Base-by-base conservation (phyloP, 2,329 filamentous ascomycete species). In the Fusarium neocosmosporiellum region DNA sequence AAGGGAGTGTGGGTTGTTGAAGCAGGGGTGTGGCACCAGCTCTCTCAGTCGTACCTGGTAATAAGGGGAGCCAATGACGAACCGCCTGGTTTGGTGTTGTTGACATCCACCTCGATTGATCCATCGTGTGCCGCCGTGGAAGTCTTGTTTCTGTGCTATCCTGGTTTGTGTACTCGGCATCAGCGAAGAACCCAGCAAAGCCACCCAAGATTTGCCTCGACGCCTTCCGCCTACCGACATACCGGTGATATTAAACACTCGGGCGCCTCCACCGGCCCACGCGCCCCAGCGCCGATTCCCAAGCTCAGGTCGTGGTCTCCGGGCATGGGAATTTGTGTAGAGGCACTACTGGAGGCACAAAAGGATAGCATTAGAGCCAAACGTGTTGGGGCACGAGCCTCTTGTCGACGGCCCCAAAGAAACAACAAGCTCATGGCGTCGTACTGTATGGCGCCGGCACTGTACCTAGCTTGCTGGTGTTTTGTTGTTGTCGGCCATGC, bases 21-120 rank as follows among this genome's bases (percentile, higher is more conserved):
- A 67, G 58, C 31, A 69, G 65, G 75, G 75, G 75, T 48, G 74
- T 77, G 75, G 63, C 63, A 65, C 43, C 72, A 77, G 36, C 54
- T 33, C 65, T 57, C 57, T 72, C 53, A 65, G 46, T 43, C 37
- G 62, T 63, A 65, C 65, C 70, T 61, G 54, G 71, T 46, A 63
- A 69, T 63, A 67, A 71, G 71, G 72, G 63, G 73, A 71, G 61
- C 63, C 66, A 71, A 68, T 73, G 69, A 53, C 31, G 48, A 61
- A 54, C 34, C 66, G 27, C 65, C 59, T 70, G 64, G 70, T 67
- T 50, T 62, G 55, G 53, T 59, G 59, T 68, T 73, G 69, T 76
- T 69, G 64, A 75, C 66, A 66, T 73, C 59, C 69, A 66, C 71
- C 59, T 74, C 68, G 55, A 65, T 65, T 65, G 65, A 62, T 58